Conservation (phyloP, 805 yeast genomes). For the Suhomyces kilbournensis region DNA sequence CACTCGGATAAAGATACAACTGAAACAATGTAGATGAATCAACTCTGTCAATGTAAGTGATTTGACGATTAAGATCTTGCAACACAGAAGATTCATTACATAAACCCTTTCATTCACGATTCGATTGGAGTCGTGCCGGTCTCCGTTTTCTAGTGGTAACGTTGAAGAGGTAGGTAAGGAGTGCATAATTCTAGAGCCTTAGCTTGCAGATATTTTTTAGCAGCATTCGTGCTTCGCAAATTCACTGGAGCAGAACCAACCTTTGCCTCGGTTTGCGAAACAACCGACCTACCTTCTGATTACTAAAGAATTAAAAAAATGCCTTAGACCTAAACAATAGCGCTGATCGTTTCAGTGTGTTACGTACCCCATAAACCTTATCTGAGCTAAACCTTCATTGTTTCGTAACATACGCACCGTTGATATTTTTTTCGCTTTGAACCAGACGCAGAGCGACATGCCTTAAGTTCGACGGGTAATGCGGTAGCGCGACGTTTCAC, state of each 20-base stretch:
- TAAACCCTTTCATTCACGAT: not conserved
- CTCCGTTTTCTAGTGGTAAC: not conserved
- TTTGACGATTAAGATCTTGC: not conserved
- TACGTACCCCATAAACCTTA: not conserved
- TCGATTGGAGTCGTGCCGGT: not conserved
- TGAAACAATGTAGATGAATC: not conserved
- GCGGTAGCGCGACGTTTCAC: not conserved
- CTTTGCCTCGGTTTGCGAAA: not conserved
- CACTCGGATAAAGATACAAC: not conserved
- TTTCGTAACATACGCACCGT: not conserved
- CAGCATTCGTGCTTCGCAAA: not conserved
- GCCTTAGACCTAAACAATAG: not conserved
- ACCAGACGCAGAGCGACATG: not conserved
- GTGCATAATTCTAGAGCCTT: not conserved
- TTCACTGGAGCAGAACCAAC: not conserved
- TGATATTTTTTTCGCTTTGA: not conserved
- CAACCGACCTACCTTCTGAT: not conserved
- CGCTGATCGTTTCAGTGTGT: not conserved
- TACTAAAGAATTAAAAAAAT: not conserved
- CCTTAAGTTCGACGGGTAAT: not conserved
- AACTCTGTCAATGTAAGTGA: not conserved
- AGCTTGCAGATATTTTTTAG: not conserved
- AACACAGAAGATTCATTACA: not conserved
- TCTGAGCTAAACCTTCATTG: not conserved
- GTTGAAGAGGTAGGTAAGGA: not conserved